Evolutionary conservation across 2,329 filamentous ascomycete genomes (phyloP).

Genomic region (Arthrobotrys iridis): DNA sequence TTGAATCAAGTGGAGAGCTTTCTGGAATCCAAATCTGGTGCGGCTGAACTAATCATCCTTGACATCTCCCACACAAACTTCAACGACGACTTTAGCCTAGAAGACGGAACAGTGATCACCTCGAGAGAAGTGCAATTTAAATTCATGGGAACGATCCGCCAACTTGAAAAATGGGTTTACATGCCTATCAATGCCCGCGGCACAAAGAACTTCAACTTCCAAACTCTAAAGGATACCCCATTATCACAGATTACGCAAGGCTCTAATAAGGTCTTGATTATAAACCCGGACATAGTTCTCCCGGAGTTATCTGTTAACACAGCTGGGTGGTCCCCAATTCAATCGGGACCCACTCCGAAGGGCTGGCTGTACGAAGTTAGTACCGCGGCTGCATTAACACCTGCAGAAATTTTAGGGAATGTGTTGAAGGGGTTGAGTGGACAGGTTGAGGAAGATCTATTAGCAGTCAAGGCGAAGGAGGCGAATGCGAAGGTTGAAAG

Average conservation of each 20-base stretch:
- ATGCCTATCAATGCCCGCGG: constrained; percentile 35
- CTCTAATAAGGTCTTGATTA: constrained; percentile 35
- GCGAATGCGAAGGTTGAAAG: constrained; percentile 15
- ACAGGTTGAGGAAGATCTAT: constrained; percentile 4
- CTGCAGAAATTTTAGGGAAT: constrained; percentile 32
- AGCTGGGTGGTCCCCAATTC: constrained; percentile 17
- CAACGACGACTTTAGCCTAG: constrained; percentile 28
- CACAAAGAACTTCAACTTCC: constrained; percentile 41
- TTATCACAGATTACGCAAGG: constrained; percentile 34
- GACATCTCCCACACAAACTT: constrained; percentile 51
- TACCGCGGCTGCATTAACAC: constrained; percentile 29
- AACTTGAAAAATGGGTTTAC: constrained; percentile 37
- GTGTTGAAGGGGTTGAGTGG: constrained; percentile 40
- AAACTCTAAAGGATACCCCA: constrained; percentile 14
- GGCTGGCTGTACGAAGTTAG: constrained; percentile 23
- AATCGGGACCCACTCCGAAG: neutral
- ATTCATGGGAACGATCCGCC: constrained; percentile 16
- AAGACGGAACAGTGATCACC: constrained; percentile 21
- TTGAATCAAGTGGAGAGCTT: constrained; percentile 29
- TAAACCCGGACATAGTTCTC: constrained; percentile 30
- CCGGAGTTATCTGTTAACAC: constrained; percentile 40
- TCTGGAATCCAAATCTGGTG: neutral
- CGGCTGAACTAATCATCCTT: constrained; percentile 32
- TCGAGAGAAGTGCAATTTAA: constrained; percentile 25
- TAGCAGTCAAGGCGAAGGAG: constrained; percentile 25